A percentile compares a stretch with the other conserved stretches of the same genome.
Evolutionary conservation across 768 basidiomycete genomes (phyloP).

Genomic region (Rubroboletus satanas): DNA sequence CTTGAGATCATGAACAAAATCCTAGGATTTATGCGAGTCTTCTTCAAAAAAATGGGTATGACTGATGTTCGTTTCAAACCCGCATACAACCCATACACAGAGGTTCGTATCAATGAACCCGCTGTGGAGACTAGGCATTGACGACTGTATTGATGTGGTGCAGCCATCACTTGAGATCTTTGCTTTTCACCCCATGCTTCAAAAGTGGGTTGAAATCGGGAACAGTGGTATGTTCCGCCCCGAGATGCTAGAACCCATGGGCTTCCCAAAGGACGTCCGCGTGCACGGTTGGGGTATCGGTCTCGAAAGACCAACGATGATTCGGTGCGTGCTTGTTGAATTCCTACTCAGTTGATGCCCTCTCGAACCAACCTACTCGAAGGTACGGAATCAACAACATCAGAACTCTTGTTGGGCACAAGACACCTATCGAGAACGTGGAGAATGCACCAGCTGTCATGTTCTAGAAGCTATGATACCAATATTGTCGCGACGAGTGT

Average conservation of each 20-base stretch:
- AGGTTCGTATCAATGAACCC: conserved; percentile 44
- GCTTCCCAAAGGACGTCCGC: conserved; percentile 92
- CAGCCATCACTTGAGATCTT: conserved; percentile 97
- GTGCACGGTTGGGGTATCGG: conserved; percentile 97
- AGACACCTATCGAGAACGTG: conserved; percentile 85
- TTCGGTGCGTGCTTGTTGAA: conserved; percentile 57
- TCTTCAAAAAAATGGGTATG: conserved; percentile 98
- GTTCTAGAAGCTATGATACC: conserved; percentile 50
- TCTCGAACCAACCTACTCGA: conserved; percentile 2
- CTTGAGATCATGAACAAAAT: neutral
- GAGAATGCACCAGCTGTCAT: conserved; percentile 88
- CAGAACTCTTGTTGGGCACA: conserved; percentile 94
- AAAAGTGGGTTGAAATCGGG: conserved; percentile 97
- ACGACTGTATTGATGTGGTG: conserved; percentile 6
- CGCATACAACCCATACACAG: conserved; percentile 97
- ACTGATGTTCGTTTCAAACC: conserved; percentile 95
- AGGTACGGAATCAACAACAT: conserved; percentile 99
- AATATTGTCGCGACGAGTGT: neutral
- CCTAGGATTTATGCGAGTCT: conserved; percentile 95
- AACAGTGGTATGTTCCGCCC: conserved; percentile 99
- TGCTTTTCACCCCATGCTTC: conserved; percentile 91
- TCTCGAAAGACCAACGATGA: conserved; percentile 97
- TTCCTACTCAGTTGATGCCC: neutral
- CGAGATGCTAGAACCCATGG: conserved; percentile 99
- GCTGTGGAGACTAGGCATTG: neutral